Evolutionary conservation across 78 protist genomes (phyloP).

Genomic region (Polysphondylium violaceum): DNA sequence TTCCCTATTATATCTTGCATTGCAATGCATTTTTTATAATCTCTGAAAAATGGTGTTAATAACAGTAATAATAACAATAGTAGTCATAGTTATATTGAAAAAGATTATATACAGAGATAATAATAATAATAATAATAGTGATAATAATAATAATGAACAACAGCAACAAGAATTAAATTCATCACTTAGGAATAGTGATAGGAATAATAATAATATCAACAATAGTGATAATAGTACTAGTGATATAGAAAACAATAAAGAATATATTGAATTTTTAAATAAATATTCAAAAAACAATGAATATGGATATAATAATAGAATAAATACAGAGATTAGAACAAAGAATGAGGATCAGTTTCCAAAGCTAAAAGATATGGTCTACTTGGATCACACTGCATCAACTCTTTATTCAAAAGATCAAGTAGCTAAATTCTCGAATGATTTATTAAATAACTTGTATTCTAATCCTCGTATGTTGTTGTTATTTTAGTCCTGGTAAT

Average conservation of each 20-base stretch:
- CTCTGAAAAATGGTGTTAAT: no score
- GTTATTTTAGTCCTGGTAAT: not conserved
- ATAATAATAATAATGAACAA: not conserved
- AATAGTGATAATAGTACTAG: not conserved
- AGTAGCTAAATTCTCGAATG: not conserved
- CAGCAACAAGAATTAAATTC: not conserved
- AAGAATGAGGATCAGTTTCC: constrained; percentile 41
- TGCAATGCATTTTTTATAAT: no score
- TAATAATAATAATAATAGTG: not conserved
- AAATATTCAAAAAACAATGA: constrained; percentile 6
- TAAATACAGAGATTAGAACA: no score
- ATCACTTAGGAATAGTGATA: not conserved
- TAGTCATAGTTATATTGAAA: not conserved
- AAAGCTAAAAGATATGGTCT: constrained; percentile 33
- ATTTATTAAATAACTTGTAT: constrained; percentile 10
- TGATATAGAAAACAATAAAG: not conserved
- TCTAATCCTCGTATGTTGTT: constrained; percentile 85
- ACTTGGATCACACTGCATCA: constrained; percentile 71
- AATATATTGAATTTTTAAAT: constrained; percentile 1
- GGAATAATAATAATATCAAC: not conserved
- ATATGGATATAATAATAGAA: constrained; percentile 12
- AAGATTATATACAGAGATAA: not conserved
- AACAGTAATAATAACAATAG: not conserved
- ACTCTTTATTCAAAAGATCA: constrained; percentile 14
- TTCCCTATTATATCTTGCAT: no score